Conservation (phyloP, 139 green algal species). For the Coelastrella sp. region DNA sequence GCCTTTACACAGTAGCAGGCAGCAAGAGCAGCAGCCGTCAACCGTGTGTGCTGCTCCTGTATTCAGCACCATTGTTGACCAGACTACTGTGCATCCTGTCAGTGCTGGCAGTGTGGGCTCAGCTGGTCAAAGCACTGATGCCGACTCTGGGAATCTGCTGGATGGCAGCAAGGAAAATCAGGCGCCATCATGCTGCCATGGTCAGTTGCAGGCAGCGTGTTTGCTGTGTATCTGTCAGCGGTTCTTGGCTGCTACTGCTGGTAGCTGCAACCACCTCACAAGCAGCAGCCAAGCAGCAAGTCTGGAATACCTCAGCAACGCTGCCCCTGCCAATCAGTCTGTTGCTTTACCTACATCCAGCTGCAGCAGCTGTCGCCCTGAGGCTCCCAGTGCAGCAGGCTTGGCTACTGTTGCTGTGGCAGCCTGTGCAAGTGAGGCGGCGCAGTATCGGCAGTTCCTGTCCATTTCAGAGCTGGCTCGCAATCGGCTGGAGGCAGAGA, state of each 20-base stretch:
- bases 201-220: constrained; percentile 29
- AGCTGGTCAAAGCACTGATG: too few species aligned
- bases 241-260: constrained; percentile 29
- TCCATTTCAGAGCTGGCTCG: constrained; percentile 40
- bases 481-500: constrained; percentile 44
- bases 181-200: neutral
- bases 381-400: constrained; percentile 10
- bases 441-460: constrained; percentile 44
- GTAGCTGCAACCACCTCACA: constrained; percentile 33
- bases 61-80: too few species aligned
- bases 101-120: too few species aligned
- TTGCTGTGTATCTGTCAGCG: constrained; percentile 45
- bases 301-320: too few species aligned
- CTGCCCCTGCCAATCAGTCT: too few species aligned
- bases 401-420: constrained; percentile 29
- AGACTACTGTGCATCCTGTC: too few species aligned
- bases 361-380: constrained; percentile 16
- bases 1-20: too few species aligned
- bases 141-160: too few species aligned
- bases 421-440: constrained; percentile 36
- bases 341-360: neutral
- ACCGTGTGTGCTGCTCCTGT: neutral
- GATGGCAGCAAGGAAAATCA: constrained; percentile 7
- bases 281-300: neutral
- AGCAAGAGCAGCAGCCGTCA: neutral